Evolutionary conservation across 148 eudicot species (phyloP), one percentile per base, ranked within the genome.

Genomic region (Fallopia convolvulus): DNA sequence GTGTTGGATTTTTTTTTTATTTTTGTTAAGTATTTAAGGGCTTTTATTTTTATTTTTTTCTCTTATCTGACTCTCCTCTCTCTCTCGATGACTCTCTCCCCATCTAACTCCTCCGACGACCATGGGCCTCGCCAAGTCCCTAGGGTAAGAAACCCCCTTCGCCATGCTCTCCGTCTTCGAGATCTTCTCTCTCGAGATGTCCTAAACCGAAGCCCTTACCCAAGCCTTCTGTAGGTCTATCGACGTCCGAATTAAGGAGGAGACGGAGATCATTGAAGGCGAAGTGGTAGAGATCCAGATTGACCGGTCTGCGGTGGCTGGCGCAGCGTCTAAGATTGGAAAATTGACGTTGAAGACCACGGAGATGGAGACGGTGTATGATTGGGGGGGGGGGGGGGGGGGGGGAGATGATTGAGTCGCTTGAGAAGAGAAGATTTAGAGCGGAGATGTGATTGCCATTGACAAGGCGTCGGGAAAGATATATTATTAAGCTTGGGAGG

Each of bases 291-390:
- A 93, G 79, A 82, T 95, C 1, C 90, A 84, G 30, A 86, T 95
- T 39, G 97, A 95, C 81, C 74, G 99, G 6, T 93, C 97, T 0
- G 92, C 91, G 0, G 89, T 82, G 30, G 75, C 88, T 0, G 97
- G 97, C 11, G 93, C 87, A 0, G 97, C 94, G 1, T 83, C 89
- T 1, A 95, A 91, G 83, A 95, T 93, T 1, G 97, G 99, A 82
- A 95, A 91, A 72, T n/a, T 95, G 82, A 91, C 97, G 5, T 49
- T 95, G 49, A 95, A 95, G 87, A 95, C 97, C 10, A 95, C 94
- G 23, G 97, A 95, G 72, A 95, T 95, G 97, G 99, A 95, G 87
- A 91, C 99, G 0, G 90, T 92, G 12, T 95, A 95, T 76, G 99
- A 95, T 73, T 83, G 92, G n/a, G n/a, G n/a, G n/a, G n/a, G n/a